Conservation (phyloP, 345 rosid species). For the Populus deltoides region DNA sequence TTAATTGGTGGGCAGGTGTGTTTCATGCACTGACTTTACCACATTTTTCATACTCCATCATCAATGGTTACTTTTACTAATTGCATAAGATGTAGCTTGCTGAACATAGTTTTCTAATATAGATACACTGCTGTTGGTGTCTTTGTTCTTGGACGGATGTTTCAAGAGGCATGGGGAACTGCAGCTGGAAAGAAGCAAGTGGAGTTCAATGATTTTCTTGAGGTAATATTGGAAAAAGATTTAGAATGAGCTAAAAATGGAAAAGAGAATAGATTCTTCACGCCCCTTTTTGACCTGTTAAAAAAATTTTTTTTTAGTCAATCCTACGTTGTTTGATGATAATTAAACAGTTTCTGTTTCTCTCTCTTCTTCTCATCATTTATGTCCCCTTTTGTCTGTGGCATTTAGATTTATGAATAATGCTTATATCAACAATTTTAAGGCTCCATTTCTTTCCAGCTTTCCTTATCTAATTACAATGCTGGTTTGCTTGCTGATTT, state of each 20-base stretch:
- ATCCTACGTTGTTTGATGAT: background rate
- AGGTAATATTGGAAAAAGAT: slow-evolving; percentile 43
- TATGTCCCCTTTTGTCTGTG: background rate
- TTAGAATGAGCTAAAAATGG: background rate
- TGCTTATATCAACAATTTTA: background rate
- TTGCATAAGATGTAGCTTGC: background rate
- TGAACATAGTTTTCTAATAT: slow-evolving; percentile 12
- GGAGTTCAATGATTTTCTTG: slow-evolving; percentile 82
- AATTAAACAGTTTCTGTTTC: background rate
- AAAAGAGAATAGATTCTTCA: background rate
- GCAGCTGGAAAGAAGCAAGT: slow-evolving; percentile 63
- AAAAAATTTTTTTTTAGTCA: background rate
- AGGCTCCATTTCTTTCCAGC: background rate
- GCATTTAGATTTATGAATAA: background rate
- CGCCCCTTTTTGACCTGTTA: background rate
- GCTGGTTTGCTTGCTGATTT: background rate
- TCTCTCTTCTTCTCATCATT: background rate
- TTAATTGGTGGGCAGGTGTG: background rate
- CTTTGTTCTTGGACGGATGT: slow-evolving; percentile 87
- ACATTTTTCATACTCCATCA: background rate
- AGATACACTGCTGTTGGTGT: slow-evolving; percentile 98
- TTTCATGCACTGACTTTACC: background rate
- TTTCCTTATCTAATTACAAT: background rate
- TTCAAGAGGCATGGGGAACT: slow-evolving; percentile 87
- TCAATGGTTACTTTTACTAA: background rate